Conservation (phyloP, 2,329 filamentous ascomycete genomes). For the Apiospora phragmitis region DNA sequence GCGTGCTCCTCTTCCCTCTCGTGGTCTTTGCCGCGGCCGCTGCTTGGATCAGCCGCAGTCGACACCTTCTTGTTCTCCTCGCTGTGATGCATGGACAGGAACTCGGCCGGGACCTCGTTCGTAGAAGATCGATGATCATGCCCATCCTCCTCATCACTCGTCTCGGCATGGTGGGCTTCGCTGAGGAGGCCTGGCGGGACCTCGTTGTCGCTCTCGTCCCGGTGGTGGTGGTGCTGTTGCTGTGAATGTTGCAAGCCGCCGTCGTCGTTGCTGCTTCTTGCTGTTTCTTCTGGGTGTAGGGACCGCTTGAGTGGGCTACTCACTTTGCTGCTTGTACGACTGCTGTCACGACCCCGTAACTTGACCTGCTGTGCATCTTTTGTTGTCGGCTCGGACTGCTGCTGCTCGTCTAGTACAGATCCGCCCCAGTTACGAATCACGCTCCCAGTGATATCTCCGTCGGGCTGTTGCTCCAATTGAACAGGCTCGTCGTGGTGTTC, state of each 20-base stretch:
- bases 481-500: not conserved
- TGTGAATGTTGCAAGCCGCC: slow-evolving; percentile 41
- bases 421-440: slow-evolving; percentile 36
- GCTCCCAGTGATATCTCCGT: slow-evolving; percentile 31
- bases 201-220: slow-evolving; percentile 30
- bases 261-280: slow-evolving; percentile 19
- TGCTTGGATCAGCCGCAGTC: not conserved
- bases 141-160: slow-evolving; percentile 19
- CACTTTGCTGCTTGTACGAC: not conserved
- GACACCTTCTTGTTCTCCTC: not conserved
- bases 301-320: not conserved
- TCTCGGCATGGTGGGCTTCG: slow-evolving; percentile 19
- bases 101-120: slow-evolving; percentile 50
- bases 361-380: not conserved
- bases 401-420: slow-evolving; percentile 18
- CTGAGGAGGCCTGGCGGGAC: slow-evolving; percentile 24
- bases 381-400: not conserved
- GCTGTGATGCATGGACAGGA: slow-evolving; percentile 45
- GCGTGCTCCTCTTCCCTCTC: slow-evolving; percentile 9
- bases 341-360: not conserved
- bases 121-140: not conserved
- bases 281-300: slow-evolving; percentile 20
- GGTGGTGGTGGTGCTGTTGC: slow-evolving; percentile 35
- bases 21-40: slow-evolving; percentile 7
- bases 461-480: slow-evolving; percentile 14